phyloP scores from a whole-genome alignment of 495 filamentous ascomycete species.

The Bathelium albidoporum region DNA sequence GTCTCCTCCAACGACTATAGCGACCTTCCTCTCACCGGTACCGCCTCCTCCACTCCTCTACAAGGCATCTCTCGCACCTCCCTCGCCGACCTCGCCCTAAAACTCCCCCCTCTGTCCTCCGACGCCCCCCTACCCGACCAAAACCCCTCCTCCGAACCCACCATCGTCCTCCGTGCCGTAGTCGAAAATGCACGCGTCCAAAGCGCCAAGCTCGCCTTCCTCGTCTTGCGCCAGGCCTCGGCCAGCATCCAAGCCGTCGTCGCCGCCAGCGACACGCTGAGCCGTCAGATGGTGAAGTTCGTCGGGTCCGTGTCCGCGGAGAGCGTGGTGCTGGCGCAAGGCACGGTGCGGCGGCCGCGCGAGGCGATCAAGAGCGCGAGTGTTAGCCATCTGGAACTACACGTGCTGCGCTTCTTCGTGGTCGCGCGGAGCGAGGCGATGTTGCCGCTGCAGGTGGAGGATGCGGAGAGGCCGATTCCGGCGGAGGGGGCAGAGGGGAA shows the following conservation, averaged over 20 bases:
- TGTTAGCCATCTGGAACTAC: conserved; percentile 65
- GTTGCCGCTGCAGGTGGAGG: conserved; percentile 50
- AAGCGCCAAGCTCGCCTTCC: conserved; percentile 35
- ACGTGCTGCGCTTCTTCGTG: conserved; percentile 70
- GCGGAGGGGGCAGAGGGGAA: conserved; percentile 25
- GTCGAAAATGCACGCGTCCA: conserved; percentile 36
- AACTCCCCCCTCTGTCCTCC: conserved; percentile 13
- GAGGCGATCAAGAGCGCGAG: conserved; percentile 71
- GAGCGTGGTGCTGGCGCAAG: conserved; percentile 68
- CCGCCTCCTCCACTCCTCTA: conserved; percentile 20
- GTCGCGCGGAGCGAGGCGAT: conserved; percentile 53
- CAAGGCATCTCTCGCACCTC: conserved; percentile 20
- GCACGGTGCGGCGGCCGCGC: conserved; percentile 59
- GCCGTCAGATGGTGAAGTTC: conserved; percentile 83
- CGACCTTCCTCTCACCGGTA: conserved; percentile 31
- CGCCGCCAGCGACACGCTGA: conserved; percentile 38
- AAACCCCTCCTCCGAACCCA: conserved; percentile 15
- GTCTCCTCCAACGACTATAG: conserved; percentile 34
- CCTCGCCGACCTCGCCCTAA: conserved; percentile 20
- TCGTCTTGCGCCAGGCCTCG: conserved; percentile 30
- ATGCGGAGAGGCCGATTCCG: conserved; percentile 33
- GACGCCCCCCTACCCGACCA: conserved; percentile 7
- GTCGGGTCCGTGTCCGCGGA: conserved; percentile 68
- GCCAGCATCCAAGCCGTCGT: conserved; percentile 36
- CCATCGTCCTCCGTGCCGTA: conserved; percentile 28